Evolutionary conservation across 805 yeast species (phyloP).

Genomic region (Candida piceae): DNA sequence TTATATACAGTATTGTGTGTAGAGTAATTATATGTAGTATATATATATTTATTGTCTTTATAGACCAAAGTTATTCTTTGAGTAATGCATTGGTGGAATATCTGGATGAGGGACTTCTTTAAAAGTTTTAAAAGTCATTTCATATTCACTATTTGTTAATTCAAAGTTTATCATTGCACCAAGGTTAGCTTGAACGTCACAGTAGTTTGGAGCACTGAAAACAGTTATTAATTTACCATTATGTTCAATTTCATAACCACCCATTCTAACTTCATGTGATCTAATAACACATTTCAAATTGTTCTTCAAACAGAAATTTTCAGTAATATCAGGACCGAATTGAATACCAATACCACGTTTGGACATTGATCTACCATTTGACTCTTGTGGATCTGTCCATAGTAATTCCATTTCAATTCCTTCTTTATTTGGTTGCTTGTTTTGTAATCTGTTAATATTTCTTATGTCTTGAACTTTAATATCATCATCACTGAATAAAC

Average conservation of each 20-base stretch:
- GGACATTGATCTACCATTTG: slow-evolving; percentile 75
- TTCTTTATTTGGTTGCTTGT: slow-evolving; percentile 78
- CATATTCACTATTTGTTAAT: slow-evolving; percentile 40
- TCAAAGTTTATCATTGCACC: slow-evolving; percentile 84
- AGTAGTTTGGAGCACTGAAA: slow-evolving; percentile 97
- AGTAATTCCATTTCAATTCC: slow-evolving; percentile 94
- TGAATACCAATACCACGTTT: slow-evolving; percentile 95
- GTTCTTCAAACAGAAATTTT: slow-evolving; percentile 66
- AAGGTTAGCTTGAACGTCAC: slow-evolving; percentile 85
- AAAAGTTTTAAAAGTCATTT: slow-evolving; percentile 56
- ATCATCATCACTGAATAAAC: slow-evolving; percentile 75
- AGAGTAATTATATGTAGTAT: too few relatives aligned
- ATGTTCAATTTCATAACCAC: slow-evolving; percentile 86
- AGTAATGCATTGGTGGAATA: slow-evolving; percentile 91
- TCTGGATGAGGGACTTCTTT: slow-evolving; percentile 87
- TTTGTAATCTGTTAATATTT: slow-evolving; percentile 58
- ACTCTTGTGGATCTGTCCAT: slow-evolving; percentile 94
- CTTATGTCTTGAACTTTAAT: slow-evolving; percentile 72
- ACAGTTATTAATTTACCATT: slow-evolving; percentile 83
- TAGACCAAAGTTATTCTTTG: slow-evolving; percentile 41
- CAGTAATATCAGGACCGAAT: slow-evolving; percentile 94
- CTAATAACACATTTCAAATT: slow-evolving; percentile 75
- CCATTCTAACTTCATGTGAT: slow-evolving; percentile 93
- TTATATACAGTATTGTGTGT: too few relatives aligned
- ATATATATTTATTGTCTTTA: slow-evolving; percentile 1